phyloP scores from a whole-genome alignment of 345 rosid species.

The Luvunga scandens region DNA sequence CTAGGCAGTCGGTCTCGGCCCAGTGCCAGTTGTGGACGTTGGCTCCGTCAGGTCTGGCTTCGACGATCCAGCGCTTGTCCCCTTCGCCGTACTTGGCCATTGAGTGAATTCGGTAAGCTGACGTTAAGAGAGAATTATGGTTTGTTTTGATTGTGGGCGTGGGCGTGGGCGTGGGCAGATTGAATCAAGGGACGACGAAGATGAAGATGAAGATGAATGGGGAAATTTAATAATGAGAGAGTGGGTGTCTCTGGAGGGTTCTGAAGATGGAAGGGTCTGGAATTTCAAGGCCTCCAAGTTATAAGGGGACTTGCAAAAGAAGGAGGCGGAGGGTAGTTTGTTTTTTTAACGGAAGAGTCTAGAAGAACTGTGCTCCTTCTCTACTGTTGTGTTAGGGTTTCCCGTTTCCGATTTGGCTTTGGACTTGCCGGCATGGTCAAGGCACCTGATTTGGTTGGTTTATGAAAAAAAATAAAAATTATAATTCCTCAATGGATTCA shows the following conservation, averaged over 20 bases:
- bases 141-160: no score
- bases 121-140: background rate
- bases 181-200: background rate
- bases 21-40: slow-evolving; percentile 99
- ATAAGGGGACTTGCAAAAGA: background rate
- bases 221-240: no score
- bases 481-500: no score
- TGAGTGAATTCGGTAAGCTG: background rate
- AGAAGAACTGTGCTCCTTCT: background rate
- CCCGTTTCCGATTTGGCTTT: background rate
- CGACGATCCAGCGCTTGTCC: slow-evolving; percentile 98
- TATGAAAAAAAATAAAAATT: background rate
- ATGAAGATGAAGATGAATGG: no score
- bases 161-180: no score
- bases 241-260: background rate
- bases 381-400: background rate
- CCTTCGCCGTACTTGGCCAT: slow-evolving; percentile 99
- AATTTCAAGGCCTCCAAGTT: background rate
- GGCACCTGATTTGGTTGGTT: background rate
- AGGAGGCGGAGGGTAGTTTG: background rate
- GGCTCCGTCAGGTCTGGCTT: slow-evolving; percentile 92
- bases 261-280: background rate
- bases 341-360: background rate
- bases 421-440: no score
- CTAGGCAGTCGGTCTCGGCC: slow-evolving; percentile 91